Evolutionary conservation across 805 yeast genomes (phyloP).

Genomic region (Candida pseudoglaebosa): DNA sequence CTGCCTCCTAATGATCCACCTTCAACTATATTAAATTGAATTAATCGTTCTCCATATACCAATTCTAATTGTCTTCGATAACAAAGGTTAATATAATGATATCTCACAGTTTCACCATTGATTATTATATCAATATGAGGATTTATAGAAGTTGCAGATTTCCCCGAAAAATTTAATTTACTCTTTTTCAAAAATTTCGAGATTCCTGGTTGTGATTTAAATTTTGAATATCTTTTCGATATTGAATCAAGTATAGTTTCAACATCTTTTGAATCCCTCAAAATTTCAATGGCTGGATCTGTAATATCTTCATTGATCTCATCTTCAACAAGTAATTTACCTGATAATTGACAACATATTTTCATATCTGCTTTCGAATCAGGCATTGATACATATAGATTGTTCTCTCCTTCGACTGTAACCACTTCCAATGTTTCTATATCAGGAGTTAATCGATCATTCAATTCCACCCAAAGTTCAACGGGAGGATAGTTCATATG

Average conservation of each 20-base stretch:
- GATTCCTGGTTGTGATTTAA: constrained; percentile 40
- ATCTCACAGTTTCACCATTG: constrained; percentile 35
- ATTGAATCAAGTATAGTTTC: constrained; percentile 13
- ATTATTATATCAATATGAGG: constrained; percentile 36
- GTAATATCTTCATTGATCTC: constrained; percentile 4
- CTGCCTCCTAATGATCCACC: constrained; percentile 61
- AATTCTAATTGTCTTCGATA: constrained; percentile 45
- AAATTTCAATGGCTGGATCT: constrained; percentile 3
- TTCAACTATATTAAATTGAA: constrained; percentile 46
- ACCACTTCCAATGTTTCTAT: constrained; percentile 38
- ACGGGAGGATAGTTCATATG: constrained; percentile 45
- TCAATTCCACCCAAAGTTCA: constrained; percentile 52
- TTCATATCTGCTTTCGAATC: constrained; percentile 39
- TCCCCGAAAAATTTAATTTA: constrained; percentile 39
- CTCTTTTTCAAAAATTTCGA: constrained; percentile 34
- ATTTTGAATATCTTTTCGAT: constrained; percentile 24
- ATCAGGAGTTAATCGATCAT: constrained; percentile 30
- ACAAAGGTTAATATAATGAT: constrained; percentile 41
- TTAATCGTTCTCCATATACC: constrained; percentile 26
- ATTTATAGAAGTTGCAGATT: constrained; percentile 31
- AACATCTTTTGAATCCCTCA: constrained; percentile 3
- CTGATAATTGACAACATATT: constrained; percentile 37
- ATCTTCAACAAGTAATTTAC: constrained; percentile 25
- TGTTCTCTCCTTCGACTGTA: constrained; percentile 44
- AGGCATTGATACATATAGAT: constrained; percentile 42